phyloP scores from a whole-genome alignment of 2,329 filamentous ascomycete species.

The Elsinoe necatrix region DNA sequence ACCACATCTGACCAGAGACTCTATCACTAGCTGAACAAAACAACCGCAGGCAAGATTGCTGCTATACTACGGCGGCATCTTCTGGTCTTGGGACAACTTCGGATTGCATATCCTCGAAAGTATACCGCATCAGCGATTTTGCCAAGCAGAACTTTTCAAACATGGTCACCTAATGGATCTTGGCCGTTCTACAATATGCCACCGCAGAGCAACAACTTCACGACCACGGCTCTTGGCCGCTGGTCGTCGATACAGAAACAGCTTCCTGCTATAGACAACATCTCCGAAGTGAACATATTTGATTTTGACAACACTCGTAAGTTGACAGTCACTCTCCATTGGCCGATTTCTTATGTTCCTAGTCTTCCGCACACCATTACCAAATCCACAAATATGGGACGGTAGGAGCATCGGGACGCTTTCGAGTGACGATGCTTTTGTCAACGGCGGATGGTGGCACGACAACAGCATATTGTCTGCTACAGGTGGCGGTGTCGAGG shows the following conservation, averaged over 20 bases:
- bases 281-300: slow-evolving; percentile 82
- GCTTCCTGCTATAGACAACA: slow-evolving; percentile 59
- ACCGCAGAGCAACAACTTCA: slow-evolving; percentile 29
- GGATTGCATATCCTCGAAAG: not conserved
- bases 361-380: slow-evolving; percentile 88
- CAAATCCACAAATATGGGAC: slow-evolving; percentile 83
- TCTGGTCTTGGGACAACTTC: not conserved
- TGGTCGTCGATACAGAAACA: slow-evolving; percentile 74
- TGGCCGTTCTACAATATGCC: not conserved
- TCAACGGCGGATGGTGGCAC: slow-evolving; percentile 95
- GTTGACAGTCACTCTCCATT: slow-evolving; percentile 30
- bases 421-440: slow-evolving; percentile 64
- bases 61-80: not conserved
- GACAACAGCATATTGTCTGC: slow-evolving; percentile 76
- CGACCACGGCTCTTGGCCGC: slow-evolving; percentile 66
- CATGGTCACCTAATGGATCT: not conserved
- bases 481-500: slow-evolving; percentile 72
- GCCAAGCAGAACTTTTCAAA: not conserved
- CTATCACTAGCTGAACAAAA: too few species aligned
- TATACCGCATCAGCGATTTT: not conserved
- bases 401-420: slow-evolving; percentile 67
- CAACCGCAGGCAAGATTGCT: too few species aligned
- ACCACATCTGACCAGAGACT: too few species aligned
- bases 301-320: slow-evolving; percentile 94
- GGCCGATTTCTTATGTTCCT: slow-evolving; percentile 4